Conservation (phyloP, 169 alveolate genomes). For the Eimeria falciformis region DNA sequence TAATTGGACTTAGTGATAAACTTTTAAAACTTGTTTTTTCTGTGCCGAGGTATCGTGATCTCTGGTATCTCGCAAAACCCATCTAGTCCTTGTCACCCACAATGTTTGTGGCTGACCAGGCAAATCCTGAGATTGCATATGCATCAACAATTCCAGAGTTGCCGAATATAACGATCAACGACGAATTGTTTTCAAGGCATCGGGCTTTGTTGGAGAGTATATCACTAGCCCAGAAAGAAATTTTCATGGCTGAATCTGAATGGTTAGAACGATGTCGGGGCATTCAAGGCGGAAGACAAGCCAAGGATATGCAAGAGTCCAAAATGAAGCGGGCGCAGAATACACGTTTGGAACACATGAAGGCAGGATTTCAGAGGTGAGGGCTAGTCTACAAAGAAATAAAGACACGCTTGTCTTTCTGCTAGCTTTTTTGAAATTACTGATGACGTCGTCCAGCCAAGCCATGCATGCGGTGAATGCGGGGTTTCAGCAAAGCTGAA, state of each 20-base stretch:
- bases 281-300: conserved; percentile 50
- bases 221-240: conserved; percentile 23
- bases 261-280: conserved; percentile 50
- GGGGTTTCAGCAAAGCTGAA: conserved; percentile 55
- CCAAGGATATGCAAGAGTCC: background rate
- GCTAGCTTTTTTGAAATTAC: no score
- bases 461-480: conserved; percentile 3
- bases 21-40: no score
- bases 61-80: no score
- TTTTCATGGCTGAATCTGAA: conserved; percentile 47
- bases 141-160: background rate
- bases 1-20: no score
- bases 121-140: no score
- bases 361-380: conserved; percentile 52
- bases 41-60: no score
- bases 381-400: no score
- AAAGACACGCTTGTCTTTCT: no score
- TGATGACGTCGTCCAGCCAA: no score
- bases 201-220: conserved; percentile 44
- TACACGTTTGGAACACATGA: conserved; percentile 53
- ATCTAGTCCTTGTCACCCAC: no score
- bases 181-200: conserved; percentile 18
- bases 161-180: background rate
- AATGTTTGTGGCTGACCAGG: no score
- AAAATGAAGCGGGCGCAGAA: conserved; percentile 39